phyloP scores from a whole-genome alignment of 257 asterid genomes.

The Gentiana macrophylla region DNA sequence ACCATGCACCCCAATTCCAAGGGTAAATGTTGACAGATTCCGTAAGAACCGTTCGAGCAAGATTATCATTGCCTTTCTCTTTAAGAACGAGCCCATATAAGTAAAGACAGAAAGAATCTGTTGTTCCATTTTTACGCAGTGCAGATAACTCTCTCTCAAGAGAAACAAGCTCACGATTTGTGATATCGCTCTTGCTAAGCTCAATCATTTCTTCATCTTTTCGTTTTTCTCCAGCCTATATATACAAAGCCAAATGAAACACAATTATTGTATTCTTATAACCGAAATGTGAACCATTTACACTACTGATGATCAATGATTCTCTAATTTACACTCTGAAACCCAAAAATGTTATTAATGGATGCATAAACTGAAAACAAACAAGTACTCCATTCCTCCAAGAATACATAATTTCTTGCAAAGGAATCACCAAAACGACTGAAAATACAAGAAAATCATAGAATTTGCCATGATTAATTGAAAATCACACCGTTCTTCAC shows the following conservation, averaged over 20 bases:
- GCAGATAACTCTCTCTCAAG: constrained; percentile 79
- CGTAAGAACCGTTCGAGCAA: constrained; percentile 62
- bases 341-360: too few relatives aligned
- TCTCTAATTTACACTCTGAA: too few relatives aligned
- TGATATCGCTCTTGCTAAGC: constrained; percentile 71
- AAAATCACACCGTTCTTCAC: neutral
- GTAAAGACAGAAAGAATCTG: constrained; percentile 75
- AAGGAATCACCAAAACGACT: neutral
- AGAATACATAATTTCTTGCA: too few relatives aligned
- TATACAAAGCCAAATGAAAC: constrained; percentile 9
- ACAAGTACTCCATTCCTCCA: too few relatives aligned
- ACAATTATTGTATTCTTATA: neutral
- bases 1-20: constrained; percentile 99
- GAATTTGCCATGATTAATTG: neutral
- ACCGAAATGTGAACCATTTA: too few relatives aligned
- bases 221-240: constrained; percentile 94
- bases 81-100: constrained; percentile 87
- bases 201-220: constrained; percentile 94
- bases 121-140: constrained; percentile 60
- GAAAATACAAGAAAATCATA: too few relatives aligned
- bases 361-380: too few relatives aligned
- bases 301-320: too few relatives aligned
- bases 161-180: constrained; percentile 63
- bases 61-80: constrained; percentile 80
- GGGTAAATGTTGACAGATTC: constrained; percentile 88